Evolutionary conservation across 139 green algal genomes (phyloP).

Genomic region (Chlamydomonas applanata): DNA sequence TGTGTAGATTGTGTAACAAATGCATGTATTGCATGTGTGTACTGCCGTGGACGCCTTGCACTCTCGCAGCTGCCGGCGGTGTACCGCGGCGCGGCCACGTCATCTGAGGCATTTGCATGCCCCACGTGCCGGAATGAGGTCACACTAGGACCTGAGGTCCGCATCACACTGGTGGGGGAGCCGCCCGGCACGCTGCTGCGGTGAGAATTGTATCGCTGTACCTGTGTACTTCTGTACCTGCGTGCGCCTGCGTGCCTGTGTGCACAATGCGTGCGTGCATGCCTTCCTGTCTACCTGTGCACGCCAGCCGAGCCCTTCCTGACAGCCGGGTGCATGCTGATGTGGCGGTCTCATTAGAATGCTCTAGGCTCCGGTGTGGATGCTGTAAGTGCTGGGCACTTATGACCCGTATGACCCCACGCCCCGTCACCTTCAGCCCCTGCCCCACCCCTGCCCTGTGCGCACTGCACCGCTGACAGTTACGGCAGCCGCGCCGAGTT

Average conservation of each 20-base stretch:
- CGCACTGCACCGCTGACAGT: not conserved
- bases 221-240: too few relatives aligned
- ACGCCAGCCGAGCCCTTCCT: too few relatives aligned
- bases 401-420: too few relatives aligned
- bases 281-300: too few relatives aligned
- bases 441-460: not conserved
- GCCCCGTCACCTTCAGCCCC: not conserved
- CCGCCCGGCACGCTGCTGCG: constrained; percentile 2
- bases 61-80: constrained; percentile 29
- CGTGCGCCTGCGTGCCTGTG: too few relatives aligned
- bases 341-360: not conserved
- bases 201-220: too few relatives aligned
- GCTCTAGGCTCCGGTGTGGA: not conserved
- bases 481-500: constrained; percentile 7
- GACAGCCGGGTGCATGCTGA: too few relatives aligned
- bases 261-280: too few relatives aligned
- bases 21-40: too few relatives aligned
- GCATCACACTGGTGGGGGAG: constrained; percentile 3
- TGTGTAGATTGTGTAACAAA: too few relatives aligned
- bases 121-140: constrained; percentile 13
- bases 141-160: not conserved
- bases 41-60: too few relatives aligned
- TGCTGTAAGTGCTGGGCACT: not conserved
- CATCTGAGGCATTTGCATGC: constrained; percentile 16
- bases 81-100: not conserved